Conservation (phyloP, 257 asterid species). For the Ballota nigra region DNA sequence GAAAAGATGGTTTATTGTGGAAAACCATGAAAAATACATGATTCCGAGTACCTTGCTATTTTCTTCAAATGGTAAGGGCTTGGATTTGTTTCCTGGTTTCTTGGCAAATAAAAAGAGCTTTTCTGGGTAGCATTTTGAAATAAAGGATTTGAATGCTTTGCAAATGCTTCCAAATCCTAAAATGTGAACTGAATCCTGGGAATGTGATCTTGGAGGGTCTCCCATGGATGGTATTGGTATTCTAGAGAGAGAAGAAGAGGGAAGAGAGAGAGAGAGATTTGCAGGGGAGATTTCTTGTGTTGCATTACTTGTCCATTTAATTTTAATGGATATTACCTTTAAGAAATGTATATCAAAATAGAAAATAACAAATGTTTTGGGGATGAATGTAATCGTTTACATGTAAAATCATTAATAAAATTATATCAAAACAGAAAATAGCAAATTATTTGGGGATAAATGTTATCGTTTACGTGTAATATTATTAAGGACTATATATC, state of each 20-base stretch:
- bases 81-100: conserved; percentile 27
- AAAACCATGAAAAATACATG: background rate
- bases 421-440: too few species aligned
- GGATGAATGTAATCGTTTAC: background rate
- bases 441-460: too few species aligned
- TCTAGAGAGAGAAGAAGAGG: conserved; percentile 20
- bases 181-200: conserved; percentile 38
- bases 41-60: conserved; percentile 16
- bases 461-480: background rate
- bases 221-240: conserved; percentile 38
- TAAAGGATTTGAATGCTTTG: conserved; percentile 51
- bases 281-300: background rate
- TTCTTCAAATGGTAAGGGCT: conserved; percentile 29
- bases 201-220: conserved; percentile 43
- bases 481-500: too few species aligned
- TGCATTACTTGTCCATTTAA: background rate
- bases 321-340: background rate
- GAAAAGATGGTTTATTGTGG: background rate
- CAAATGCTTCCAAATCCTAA: conserved; percentile 44
- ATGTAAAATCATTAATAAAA: background rate
- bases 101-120: conserved; percentile 22
- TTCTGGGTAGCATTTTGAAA: conserved; percentile 44
- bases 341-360: background rate
- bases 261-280: background rate
- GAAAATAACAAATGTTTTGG: background rate